Base-by-base conservation (phyloP, 1,284 basidiomycete species). In the Wolfiporia cocos region DNA sequence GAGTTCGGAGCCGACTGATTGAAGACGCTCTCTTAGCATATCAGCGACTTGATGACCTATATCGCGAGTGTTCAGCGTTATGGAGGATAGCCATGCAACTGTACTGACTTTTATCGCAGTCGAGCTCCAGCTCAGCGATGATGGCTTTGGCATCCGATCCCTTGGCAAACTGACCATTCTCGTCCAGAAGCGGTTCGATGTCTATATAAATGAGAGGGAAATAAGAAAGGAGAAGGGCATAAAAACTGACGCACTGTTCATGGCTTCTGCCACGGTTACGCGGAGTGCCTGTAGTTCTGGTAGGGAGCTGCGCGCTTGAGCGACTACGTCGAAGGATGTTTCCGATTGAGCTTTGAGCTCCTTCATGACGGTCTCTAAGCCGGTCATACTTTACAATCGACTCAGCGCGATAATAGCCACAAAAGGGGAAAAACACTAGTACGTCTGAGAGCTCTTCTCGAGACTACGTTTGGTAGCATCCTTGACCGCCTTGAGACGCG, bases 21-120 rank as follows among this genome's bases (percentile, higher is more conserved):
- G 54, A 22, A 67, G 52, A 34, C 59, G 57, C 37, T 66, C 64
- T 10, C 63, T 61, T 3, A 66, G 54, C 3, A 67, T 48, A 35
- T 66, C 64, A 10, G 59, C 52, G 2, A 66, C 64, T 46, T 67
- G 59, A 21, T 59, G 57, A 17, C 57, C 64, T 67, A 34, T 14
- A n/a, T n/a, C n/a, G n/a, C n/a, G n/a, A n/a, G n/a, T n/a, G n/a
- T n/a, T n/a, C n/a, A n/a, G n/a, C n/a, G n/a, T n/a, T n/a, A n/a
- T n/a, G n/a, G n/a, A n/a, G 11, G 3, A 20, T 28, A 35, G 18
- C 21, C 15, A 14, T 41, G 4, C 17, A 15, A 10, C 9, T n/a
- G 15, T n/a, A 36, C 54, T 39, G 39, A 61, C 64, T 52, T 26
- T 56, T 59, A 0, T 50, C 44, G 42, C 54, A 59, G 34, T 63